Evolutionary conservation across 140 eudicot species (phyloP), one percentile per base, ranked within the genome.

Genomic region (Senecio squalidus): DNA sequence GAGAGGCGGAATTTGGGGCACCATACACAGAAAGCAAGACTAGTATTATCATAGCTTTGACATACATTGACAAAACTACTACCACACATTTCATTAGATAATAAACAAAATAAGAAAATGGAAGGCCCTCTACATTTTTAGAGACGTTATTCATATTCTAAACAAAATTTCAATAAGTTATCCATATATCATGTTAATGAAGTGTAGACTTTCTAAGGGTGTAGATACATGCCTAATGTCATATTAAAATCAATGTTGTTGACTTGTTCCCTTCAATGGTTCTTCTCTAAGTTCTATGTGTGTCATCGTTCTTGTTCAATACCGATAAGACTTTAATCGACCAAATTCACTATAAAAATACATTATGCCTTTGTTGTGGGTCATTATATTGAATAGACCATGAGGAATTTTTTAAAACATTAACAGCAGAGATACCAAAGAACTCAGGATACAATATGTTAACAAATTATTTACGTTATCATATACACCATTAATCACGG

Each of bases 141-240:
- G 27, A 61, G 21, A 45, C 39, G 33, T 21, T 62, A 31, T 46
- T 46, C 23, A 8, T 1, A 62, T 18, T 46, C 6, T 1, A 46
- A 28, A 45, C 47, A 49, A 25, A 63, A 47, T 33, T 18, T 30
- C 49, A 8, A 34, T 49, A 17, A 63, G 36, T 22, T 31, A 25
- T 23, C 47, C 28, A 63, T 21, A 1, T 22, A 48, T 33, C 9
- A 23, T 48, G 58, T 49, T 23, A 49, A 34, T 33, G 36, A 62
- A 58, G 49, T 34, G 31, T 30, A 23, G 59, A 50, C 69, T 49
- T 49, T 59, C 38, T 23, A 64, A 64, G 41, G 58, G 40, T 34
- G 24, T 31, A 49, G 52, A 39, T 40, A 41, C 40, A 60, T 24
- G 9, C 15, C 39, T 24, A 28, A 24, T 2, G 27, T 11, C 66